These are phyloP conservation scores for Saitozyma podzolica DNA, from an alignment of 768 basidiomycete genomes.

Conservation along the genomic window DNA sequence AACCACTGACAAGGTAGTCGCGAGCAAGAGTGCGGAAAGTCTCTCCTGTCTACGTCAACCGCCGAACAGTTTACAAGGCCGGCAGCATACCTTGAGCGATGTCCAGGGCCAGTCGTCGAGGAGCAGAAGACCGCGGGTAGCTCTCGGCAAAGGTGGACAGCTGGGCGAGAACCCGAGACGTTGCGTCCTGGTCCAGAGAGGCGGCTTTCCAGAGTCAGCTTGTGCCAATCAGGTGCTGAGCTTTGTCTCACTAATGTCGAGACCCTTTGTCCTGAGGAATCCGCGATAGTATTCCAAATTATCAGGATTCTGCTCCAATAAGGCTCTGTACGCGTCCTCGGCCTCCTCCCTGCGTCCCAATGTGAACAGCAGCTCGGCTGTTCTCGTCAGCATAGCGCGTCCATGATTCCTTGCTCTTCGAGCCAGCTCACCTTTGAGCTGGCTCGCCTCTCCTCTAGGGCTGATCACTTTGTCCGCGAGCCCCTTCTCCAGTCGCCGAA, in stretches of 20 bases:
- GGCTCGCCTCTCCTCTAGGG: constrained; percentile 42
- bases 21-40: constrained; percentile 67
- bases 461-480: constrained; percentile 37
- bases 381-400: constrained; percentile 12
- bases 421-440: constrained; percentile 44
- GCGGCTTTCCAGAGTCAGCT: constrained; percentile 6
- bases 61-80: not conserved
- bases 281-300: constrained; percentile 75
- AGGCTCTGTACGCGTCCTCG: constrained; percentile 71
- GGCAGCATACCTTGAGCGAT: constrained; percentile 55
- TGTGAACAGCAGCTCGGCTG: constrained; percentile 77
- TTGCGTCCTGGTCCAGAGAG: constrained; percentile 58
- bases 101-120: constrained; percentile 70
- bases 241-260: constrained; percentile 63
- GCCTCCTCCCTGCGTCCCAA: constrained; percentile 67
- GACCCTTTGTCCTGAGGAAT: constrained; percentile 66
- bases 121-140: constrained; percentile 68
- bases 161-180: constrained; percentile 60
- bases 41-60: constrained; percentile 57
- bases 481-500: constrained; percentile 37
- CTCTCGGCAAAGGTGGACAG: constrained; percentile 65
- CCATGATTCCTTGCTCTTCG: not conserved
- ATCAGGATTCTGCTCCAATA: constrained; percentile 85
- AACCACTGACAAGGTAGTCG: constrained; percentile 67
- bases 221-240: not conserved